These are phyloP conservation scores for Trebouxia sp. DNA, from an alignment of 139 green algal genomes.

Conservation along the genomic window DNA sequence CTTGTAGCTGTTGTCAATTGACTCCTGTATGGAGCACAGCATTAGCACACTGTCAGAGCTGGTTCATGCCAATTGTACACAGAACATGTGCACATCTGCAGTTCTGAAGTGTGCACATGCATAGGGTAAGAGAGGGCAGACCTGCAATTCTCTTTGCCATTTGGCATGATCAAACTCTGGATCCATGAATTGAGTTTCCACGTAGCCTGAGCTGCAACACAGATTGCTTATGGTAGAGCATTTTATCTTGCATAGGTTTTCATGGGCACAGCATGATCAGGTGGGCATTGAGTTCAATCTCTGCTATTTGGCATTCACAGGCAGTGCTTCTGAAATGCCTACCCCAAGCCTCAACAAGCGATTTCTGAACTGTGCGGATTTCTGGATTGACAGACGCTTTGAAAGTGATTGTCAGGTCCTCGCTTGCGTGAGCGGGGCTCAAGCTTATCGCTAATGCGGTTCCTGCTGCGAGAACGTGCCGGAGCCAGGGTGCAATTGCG, in stretches of 20 bases:
- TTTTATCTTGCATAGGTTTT: too few species aligned
- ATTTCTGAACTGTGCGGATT: background rate
- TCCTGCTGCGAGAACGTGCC: background rate
- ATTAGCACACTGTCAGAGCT: background rate
- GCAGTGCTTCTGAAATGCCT: background rate
- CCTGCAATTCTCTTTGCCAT: background rate
- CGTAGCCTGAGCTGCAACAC: conserved; percentile 17
- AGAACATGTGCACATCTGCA: too few species aligned
- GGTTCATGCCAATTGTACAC: background rate
- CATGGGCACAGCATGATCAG: too few species aligned
- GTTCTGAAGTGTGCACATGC: too few species aligned
- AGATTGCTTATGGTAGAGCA: too few species aligned
- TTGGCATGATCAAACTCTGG: conserved; percentile 11
- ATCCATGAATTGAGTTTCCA: conserved; percentile 15
- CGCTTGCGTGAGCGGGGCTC: background rate
- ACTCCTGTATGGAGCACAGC: background rate
- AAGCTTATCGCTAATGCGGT: background rate
- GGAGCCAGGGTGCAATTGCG: background rate
- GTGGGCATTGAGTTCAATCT: background rate
- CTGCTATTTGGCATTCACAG: background rate
- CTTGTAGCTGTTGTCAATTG: background rate
- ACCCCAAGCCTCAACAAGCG: conserved; percentile 16
- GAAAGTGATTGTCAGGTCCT: conserved; percentile 3
- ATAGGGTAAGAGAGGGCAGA: background rate
- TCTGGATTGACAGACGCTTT: background rate